Evolutionary conservation across 140 eudicot species (phyloP), one percentile per base, ranked within the genome.

Genomic region (Senecio squalidus): DNA sequence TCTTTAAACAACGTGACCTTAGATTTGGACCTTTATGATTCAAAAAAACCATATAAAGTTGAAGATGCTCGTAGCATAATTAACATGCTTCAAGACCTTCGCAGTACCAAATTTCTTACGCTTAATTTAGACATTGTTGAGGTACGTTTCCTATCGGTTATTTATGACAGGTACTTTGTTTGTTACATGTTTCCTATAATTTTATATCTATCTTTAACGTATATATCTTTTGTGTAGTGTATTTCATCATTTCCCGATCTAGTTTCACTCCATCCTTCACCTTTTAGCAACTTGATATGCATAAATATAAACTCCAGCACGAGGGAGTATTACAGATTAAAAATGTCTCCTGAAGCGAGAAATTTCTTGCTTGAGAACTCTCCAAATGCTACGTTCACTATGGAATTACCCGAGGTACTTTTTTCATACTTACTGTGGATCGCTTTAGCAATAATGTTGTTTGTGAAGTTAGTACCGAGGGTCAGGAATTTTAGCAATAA

Each of bases 211-310:
- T 28, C 15, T 31, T 47, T 63, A 4, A 48, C 15, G 31, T 49
- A 20, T 14, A 6, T 48, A 1, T 62, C 47, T 33, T 48, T 8
- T 48, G 36, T 62, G 68, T 48, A 62, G 68, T 62, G 68, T 48
- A 13, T 62, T 62, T 62, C 68, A 34, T 31, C 68, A 48, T 63
- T 10, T 49, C 69, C 48, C 8, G 58, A 48, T 49, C n/a, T 63
- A n/a, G 0, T 48, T 21, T 63, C 48, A 14, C 38, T n/a, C 17
- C 16, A 1, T 22, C 59, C 59, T 30, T 63, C 43, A 9, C 47
- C 41, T 30, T 46, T 62, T 5, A 47, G 44, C 48, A 20, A 44
- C 54, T 41, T 18, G 53, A 17, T 47, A 9, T 17, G 2, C 11
- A 20, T 48, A 48, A 22, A 5, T 1, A 4, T 48, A 22, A 8